These are phyloP conservation scores for Neurospora cerealis DNA, from an alignment of 495 filamentous ascomycete species.

Conservation along the genomic window DNA sequence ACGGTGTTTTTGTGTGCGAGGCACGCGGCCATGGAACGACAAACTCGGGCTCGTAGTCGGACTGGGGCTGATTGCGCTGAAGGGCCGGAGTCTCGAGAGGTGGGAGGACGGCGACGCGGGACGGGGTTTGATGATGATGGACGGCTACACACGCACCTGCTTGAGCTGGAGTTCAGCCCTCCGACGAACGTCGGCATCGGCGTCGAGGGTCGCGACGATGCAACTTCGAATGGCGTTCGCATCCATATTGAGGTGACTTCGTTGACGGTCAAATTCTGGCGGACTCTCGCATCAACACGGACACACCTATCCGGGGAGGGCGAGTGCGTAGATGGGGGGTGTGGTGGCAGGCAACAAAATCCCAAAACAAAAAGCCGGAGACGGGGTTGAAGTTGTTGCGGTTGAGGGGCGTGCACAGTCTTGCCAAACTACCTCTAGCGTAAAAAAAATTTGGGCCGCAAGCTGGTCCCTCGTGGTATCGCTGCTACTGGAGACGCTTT, in stretches of 20 bases:
- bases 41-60: not conserved
- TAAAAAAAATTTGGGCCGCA: conserved; percentile 30
- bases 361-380: not conserved
- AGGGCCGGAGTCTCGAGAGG: not conserved
- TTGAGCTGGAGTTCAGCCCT: conserved; percentile 89
- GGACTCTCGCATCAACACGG: conserved; percentile 22
- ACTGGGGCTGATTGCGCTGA: not conserved
- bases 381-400: not conserved
- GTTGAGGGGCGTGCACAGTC: conserved; percentile 8
- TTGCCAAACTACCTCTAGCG: conserved; percentile 4
- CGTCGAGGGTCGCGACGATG: conserved; percentile 76
- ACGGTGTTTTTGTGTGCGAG: not conserved
- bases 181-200: conserved; percentile 74
- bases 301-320: conserved; percentile 3
- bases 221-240: conserved; percentile 74
- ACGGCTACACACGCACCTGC: conserved; percentile 53
- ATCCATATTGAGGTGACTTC: conserved; percentile 56
- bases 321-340: conserved; percentile 11
- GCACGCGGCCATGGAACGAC: not conserved
- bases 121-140: not conserved
- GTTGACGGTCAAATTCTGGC: conserved; percentile 6
- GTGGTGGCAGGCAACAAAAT: conserved; percentile 1
- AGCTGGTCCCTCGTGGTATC: conserved; percentile 7
- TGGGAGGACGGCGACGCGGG: not conserved
- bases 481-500: not conserved